These are phyloP conservation scores for Suillus subluteus DNA, from an alignment of 768 basidiomycete genomes.

Conservation along the genomic window DNA sequence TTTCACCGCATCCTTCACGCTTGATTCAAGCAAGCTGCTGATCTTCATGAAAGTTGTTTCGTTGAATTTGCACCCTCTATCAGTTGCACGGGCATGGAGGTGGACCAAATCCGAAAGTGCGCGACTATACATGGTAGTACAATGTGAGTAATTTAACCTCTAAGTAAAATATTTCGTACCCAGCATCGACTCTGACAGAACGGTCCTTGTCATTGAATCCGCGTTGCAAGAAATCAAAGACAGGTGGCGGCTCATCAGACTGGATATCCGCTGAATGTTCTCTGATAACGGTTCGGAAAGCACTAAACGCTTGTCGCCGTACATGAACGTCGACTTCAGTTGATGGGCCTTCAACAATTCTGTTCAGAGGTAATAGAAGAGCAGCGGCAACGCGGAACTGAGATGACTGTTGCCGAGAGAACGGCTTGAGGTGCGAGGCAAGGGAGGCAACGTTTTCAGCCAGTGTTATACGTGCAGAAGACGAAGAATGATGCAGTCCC, in stretches of 20 bases:
- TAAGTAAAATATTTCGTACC: conserved; percentile 43
- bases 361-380: conserved; percentile 26
- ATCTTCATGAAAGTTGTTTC: conserved; percentile 50
- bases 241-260: conserved; percentile 33
- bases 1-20: conserved; percentile 47
- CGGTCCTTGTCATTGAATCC: conserved; percentile 61
- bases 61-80: conserved; percentile 37
- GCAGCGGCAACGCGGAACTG: conserved; percentile 31
- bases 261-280: conserved; percentile 41
- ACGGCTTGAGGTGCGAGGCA: conserved; percentile 30
- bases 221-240: conserved; percentile 44
- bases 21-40: conserved; percentile 49
- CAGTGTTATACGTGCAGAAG: conserved; percentile 36
- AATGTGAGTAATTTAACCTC: conserved; percentile 16
- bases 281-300: conserved; percentile 44
- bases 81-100: conserved; percentile 40
- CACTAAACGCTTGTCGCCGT: conserved; percentile 45
- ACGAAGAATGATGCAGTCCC: conserved; percentile 37
- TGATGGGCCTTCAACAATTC: conserved; percentile 45
- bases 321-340: conserved; percentile 51
- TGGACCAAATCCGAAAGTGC: conserved; percentile 52
- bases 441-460: conserved; percentile 21
- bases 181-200: conserved; percentile 65
- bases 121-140: conserved; percentile 30
- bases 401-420: conserved; percentile 32